Conservation (phyloP, 2,329 filamentous ascomycete genomes). For the Colletotrichum tabaci region DNA sequence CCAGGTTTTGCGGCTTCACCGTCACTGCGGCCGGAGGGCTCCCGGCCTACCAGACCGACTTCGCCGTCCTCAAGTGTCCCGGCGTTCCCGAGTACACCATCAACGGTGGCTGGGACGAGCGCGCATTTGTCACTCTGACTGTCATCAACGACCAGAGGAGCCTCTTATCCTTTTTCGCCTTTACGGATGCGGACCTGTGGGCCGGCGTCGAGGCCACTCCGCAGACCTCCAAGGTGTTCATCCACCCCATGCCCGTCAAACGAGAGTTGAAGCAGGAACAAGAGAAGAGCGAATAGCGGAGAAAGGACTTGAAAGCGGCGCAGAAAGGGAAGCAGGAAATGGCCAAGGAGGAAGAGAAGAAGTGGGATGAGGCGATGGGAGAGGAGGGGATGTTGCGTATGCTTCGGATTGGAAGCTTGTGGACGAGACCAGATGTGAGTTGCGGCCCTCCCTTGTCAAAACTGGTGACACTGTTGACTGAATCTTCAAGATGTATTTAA, state of each 20-base stretch:
- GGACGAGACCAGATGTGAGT: slow-evolving; percentile 40
- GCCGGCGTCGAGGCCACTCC: background rate
- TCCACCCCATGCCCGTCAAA: slow-evolving; percentile 13
- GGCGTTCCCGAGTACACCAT: background rate
- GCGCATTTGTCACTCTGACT: background rate
- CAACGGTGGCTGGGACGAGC: slow-evolving; percentile 34
- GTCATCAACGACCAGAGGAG: slow-evolving; percentile 12
- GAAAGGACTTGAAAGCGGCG: background rate
- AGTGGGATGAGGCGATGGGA: background rate
- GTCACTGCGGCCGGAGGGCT: background rate
- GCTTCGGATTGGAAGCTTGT: slow-evolving; percentile 35
- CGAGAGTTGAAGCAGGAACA: background rate
- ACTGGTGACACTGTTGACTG: background rate
- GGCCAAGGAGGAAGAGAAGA: background rate
- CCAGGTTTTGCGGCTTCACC: slow-evolving; percentile 22
- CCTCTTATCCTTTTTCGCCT: slow-evolving; percentile 15
- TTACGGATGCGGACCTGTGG: background rate
- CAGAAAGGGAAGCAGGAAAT: background rate
- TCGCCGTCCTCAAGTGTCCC: background rate
- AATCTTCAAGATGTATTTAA: background rate
- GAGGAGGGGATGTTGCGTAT: slow-evolving; percentile 15
- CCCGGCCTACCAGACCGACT: slow-evolving; percentile 21
- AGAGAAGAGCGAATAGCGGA: background rate
- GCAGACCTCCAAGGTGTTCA: slow-evolving; percentile 5
- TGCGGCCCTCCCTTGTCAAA: background rate